Evolutionary conservation across 371 early-diverging fungal species (phyloP).

Genomic region (Chytridium lagenaria): DNA sequence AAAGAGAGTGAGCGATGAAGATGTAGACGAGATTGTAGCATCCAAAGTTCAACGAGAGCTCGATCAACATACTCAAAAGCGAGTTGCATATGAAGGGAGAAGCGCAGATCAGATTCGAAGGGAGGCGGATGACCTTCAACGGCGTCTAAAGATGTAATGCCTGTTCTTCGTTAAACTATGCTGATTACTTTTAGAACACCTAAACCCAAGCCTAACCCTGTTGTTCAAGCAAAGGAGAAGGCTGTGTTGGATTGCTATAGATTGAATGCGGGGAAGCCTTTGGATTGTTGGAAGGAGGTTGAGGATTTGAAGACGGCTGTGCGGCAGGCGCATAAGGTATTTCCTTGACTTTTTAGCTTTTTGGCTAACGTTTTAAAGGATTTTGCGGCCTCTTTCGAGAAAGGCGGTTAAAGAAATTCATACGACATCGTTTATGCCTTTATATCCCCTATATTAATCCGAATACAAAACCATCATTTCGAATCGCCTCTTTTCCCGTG

Average conservation of each 20-base stretch:
- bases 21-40: conserved; percentile 33
- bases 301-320: conserved; percentile 65
- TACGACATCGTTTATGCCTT: not conserved
- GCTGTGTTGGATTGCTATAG: conserved; percentile 45
- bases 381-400: conserved; percentile 10
- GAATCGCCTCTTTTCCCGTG: too few relatives aligned
- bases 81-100: conserved; percentile 40
- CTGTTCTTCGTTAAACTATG: not conserved
- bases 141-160: conserved; percentile 39
- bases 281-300: conserved; percentile 76
- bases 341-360: too few relatives aligned
- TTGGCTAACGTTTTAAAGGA: too few relatives aligned
- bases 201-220: conserved; percentile 19
- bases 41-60: conserved; percentile 41
- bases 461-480: too few relatives aligned
- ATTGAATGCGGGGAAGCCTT: conserved; percentile 57
- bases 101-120: conserved; percentile 45
- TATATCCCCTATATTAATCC: too few relatives aligned
- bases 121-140: conserved; percentile 49
- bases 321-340: conserved; percentile 60
- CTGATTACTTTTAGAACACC: conserved; percentile 26
- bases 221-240: conserved; percentile 29
- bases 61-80: conserved; percentile 31
- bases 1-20: conserved; percentile 28
- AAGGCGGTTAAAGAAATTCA: not conserved